Percentiles rank a stretch among this genome's conserved stretches.
phyloP scores from a whole-genome alignment of 2,329 filamentous ascomycete genomes.

The Alternaria arborescens region DNA sequence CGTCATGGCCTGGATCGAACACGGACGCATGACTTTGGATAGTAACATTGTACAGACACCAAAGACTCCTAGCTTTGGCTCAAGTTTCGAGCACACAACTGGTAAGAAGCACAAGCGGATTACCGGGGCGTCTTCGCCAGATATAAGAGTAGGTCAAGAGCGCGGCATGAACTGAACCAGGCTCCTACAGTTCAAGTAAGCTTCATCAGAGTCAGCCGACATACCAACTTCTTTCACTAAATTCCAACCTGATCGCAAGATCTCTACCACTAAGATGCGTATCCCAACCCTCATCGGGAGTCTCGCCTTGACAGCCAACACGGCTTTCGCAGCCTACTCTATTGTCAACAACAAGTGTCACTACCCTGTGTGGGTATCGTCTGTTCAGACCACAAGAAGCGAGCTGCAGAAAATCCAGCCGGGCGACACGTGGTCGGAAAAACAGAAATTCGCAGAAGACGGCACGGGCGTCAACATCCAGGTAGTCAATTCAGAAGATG shows the following conservation, averaged over 20 bases:
- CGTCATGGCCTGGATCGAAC: constrained; percentile 5
- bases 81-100: background rate
- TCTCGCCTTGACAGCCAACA: constrained; percentile 23
- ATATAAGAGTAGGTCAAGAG: constrained; percentile 21
- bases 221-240: background rate
- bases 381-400: constrained; percentile 20
- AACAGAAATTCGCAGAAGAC: constrained; percentile 24
- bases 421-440: constrained; percentile 16
- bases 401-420: constrained; percentile 11
- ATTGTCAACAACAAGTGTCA: constrained; percentile 38
- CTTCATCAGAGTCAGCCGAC: background rate
- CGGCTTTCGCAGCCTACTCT: constrained; percentile 23
- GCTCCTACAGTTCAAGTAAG: background rate
- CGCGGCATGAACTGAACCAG: background rate
- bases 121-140: background rate
- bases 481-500: constrained; percentile 22
- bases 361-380: constrained; percentile 33
- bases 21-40: constrained; percentile 22
- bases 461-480: constrained; percentile 35
- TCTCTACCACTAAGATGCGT: constrained; percentile 23
- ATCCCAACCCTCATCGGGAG: constrained; percentile 23
- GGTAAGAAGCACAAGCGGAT: constrained; percentile 2
- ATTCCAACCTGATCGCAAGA: background rate
- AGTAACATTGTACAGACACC: constrained; percentile 23
- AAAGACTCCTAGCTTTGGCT: constrained; percentile 8